Conservation (phyloP, 768 basidiomycete genomes). For the Strobilomyces confusus region DNA sequence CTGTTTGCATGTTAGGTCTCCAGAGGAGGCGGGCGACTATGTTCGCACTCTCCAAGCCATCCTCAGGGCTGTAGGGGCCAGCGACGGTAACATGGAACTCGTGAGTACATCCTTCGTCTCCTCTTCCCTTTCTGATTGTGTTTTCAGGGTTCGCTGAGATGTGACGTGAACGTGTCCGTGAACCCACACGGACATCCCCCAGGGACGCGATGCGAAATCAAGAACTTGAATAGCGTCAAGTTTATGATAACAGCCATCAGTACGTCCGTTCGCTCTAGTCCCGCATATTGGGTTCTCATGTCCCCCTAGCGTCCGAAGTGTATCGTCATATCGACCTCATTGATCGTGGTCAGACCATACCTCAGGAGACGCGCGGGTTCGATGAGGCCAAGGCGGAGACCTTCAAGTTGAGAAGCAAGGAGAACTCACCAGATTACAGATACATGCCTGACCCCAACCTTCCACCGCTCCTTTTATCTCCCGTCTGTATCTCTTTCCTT, state of each 20-base stretch:
- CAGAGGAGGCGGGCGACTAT: slow-evolving; percentile 89
- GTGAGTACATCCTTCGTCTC: slow-evolving; percentile 37
- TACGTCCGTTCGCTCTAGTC: slow-evolving; percentile 49
- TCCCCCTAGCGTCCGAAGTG: slow-evolving; percentile 69
- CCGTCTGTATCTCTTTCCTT: slow-evolving; percentile 33
- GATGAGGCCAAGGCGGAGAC: slow-evolving; percentile 81
- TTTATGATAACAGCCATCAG: slow-evolving; percentile 87
- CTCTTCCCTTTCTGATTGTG: too few relatives aligned
- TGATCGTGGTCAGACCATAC: slow-evolving; percentile 30
- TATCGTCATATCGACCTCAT: slow-evolving; percentile 57
- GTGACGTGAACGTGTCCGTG: slow-evolving; percentile 31
- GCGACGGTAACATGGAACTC: slow-evolving; percentile 97
- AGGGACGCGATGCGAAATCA: too few relatives aligned
- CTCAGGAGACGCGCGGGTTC: slow-evolving; percentile 90
- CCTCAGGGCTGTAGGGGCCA: slow-evolving; percentile 80
- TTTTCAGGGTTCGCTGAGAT: too few relatives aligned
- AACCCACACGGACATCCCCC: slow-evolving; percentile 39
- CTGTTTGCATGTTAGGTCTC: slow-evolving; percentile 41
- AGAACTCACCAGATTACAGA: slow-evolving; percentile 91
- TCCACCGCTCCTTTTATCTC: slow-evolving; percentile 57
- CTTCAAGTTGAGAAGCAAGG: slow-evolving; percentile 80
- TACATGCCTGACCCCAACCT: slow-evolving; percentile 99
- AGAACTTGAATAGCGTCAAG: slow-evolving; percentile 5
- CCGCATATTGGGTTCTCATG: background rate
- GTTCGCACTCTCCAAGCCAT: slow-evolving; percentile 79